phyloP scores from a whole-genome alignment of 2,329 filamentous ascomycete genomes.

The Fusarium denticulatum region DNA sequence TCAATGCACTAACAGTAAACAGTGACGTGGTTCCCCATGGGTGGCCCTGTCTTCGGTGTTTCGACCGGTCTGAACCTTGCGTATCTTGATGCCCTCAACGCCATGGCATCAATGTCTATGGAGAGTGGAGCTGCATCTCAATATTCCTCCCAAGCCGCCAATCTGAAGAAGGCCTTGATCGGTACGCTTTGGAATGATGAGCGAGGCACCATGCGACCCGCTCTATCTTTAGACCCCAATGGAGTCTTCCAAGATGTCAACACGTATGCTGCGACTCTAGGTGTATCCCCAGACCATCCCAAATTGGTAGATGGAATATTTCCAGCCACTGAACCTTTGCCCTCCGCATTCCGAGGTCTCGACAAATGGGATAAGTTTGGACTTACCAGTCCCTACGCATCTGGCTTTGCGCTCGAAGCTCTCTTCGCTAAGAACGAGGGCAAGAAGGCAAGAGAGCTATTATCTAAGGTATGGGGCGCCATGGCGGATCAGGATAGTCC shows the following conservation, averaged over 20 bases:
- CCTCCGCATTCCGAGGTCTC: neutral
- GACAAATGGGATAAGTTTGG: neutral
- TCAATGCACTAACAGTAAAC: neutral
- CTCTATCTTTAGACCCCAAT: neutral
- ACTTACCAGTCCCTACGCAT: neutral
- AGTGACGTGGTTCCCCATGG: slow-evolving; percentile 14
- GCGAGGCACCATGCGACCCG: neutral
- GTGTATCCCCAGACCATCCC: neutral
- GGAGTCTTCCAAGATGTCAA: slow-evolving; percentile 6
- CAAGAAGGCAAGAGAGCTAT: neutral
- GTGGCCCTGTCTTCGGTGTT: neutral
- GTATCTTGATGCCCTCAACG: neutral
- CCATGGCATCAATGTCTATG: neutral
- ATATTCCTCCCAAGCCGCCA: neutral
- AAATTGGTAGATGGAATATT: neutral
- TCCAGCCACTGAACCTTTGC: accelerated
- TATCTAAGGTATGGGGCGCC: neutral
- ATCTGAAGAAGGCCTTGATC: neutral
- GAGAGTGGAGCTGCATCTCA: neutral
- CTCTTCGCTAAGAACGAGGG: neutral
- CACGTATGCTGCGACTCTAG: neutral
- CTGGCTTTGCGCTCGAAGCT: neutral
- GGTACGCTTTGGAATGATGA: neutral
- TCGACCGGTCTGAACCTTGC: neutral
- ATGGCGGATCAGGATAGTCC: neutral